Evolutionary conservation across 1,139 yeast genomes (phyloP).

Genomic region (Pichia sp.): DNA sequence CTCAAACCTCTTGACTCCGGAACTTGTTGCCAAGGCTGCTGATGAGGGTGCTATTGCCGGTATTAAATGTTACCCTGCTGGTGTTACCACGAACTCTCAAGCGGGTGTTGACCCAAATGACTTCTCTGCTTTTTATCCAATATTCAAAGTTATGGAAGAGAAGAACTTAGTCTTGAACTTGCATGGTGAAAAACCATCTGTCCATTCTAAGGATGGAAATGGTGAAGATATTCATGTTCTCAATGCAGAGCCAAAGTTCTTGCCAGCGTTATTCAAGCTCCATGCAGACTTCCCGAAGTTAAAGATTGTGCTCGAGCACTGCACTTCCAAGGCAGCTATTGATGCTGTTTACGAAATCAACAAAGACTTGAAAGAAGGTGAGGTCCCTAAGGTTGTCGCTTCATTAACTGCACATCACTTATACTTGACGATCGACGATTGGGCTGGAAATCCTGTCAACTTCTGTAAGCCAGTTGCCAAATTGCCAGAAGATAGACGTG

Average conservation of each 20-base stretch:
- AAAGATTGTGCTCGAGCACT: constrained; percentile 87
- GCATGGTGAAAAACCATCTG: constrained; percentile 92
- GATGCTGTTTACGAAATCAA: constrained; percentile 70
- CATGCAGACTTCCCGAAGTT: constrained; percentile 80
- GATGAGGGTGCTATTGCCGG: constrained; percentile 64
- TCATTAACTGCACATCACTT: constrained; percentile 95
- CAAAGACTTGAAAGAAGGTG: constrained; percentile 36
- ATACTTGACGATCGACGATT: constrained; percentile 78
- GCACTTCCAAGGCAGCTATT: constrained; percentile 86
- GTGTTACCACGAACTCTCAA: constrained; percentile 91
- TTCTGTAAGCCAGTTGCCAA: constrained; percentile 98
- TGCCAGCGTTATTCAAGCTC: constrained; percentile 81
- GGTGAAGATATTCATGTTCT: constrained; percentile 62
- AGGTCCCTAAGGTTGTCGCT: constrained; percentile 65
- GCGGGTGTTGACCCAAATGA: constrained; percentile 95
- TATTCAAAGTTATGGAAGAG: constrained; percentile 81
- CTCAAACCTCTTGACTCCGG: constrained; percentile 74
- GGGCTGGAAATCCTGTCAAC: constrained; percentile 96
- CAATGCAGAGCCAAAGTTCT: constrained; percentile 87
- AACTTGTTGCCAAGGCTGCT: constrained; percentile 76
- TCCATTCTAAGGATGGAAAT: constrained; percentile 28
- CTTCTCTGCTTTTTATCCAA: constrained; percentile 78
- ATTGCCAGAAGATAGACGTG: constrained; percentile 73
- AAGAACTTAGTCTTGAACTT: constrained; percentile 71
- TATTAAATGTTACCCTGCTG: constrained; percentile 96